Conservation (phyloP, 2,329 filamentous ascomycete species). For the Elsinoe perseae region DNA sequence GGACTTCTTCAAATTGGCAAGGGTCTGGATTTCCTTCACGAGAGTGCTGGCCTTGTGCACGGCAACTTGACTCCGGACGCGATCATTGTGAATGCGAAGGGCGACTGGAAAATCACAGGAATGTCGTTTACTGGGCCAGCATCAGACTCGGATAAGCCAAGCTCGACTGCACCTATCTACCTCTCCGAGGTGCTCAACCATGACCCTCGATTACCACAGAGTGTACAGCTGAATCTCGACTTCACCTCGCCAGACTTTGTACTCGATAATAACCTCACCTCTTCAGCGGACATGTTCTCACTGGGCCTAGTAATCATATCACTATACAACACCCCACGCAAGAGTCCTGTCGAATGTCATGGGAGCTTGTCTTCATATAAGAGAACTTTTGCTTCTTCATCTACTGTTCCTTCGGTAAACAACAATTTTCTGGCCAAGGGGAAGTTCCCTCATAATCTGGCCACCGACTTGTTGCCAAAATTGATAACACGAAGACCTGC, state of each 20-base stretch:
- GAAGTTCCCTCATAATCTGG: conserved; percentile 70
- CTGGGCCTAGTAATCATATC: conserved; percentile 81
- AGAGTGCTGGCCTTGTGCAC: conserved; percentile 88
- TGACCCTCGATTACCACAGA: conserved; percentile 71
- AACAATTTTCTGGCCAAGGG: conserved; percentile 82
- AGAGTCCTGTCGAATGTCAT: conserved; percentile 74
- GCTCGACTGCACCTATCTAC: conserved; percentile 70
- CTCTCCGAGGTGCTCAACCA: conserved; percentile 78
- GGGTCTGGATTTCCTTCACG: conserved; percentile 88
- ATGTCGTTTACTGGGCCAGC: conserved; percentile 79
- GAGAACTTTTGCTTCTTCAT: conserved; percentile 68
- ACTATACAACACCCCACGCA: conserved; percentile 90
- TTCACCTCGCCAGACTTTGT: conserved; percentile 93
- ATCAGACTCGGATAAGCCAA: conserved; percentile 56
- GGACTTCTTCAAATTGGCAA: conserved; percentile 88
- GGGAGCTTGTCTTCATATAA: conserved; percentile 79
- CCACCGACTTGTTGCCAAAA: conserved; percentile 66
- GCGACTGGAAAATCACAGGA: conserved; percentile 98
- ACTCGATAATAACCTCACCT: conserved; percentile 77
- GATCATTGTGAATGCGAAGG: conserved; percentile 91
- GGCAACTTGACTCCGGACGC: conserved; percentile 91
- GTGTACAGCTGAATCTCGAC: conserved; percentile 84
- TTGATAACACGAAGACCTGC: conserved; percentile 83
- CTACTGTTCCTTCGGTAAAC: conserved; percentile 64
- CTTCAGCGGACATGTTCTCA: conserved; percentile 86